These are phyloP conservation scores for Botryosphaeria dothidea DNA, from an alignment of 2,329 filamentous ascomycete genomes.

Conservation along the genomic window DNA sequence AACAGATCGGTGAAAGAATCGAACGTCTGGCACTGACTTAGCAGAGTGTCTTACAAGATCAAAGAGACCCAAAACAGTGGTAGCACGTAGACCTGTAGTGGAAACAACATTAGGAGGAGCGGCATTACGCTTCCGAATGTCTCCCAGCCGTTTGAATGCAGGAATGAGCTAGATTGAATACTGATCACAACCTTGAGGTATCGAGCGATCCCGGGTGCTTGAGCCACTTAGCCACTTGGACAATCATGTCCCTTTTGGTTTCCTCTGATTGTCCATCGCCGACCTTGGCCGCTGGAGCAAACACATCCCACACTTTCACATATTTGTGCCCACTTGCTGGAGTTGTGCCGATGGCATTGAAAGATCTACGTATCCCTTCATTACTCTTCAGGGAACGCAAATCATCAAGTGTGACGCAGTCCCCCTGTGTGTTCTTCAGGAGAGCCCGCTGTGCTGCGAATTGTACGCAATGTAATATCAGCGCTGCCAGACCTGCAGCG, in stretches of 20 bases:
- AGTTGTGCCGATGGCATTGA: not conserved
- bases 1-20: too few relatives aligned
- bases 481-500: not conserved
- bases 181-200: too few relatives aligned
- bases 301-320: not conserved
- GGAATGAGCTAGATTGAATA: too few relatives aligned
- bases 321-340: not conserved
- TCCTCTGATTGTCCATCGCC: not conserved
- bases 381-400: not conserved
- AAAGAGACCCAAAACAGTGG: too few relatives aligned
- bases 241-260: not conserved
- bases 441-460: not conserved
- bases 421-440: not conserved
- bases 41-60: too few relatives aligned
- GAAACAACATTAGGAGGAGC: too few relatives aligned
- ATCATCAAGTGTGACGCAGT: not conserved
- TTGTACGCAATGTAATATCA: not conserved
- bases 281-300: not conserved
- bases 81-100: too few relatives aligned
- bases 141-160: too few relatives aligned
- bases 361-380: not conserved
- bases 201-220: too few relatives aligned
- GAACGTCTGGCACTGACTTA: too few relatives aligned
- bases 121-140: too few relatives aligned
- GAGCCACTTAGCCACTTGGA: not conserved